Evolutionary conservation across 164 flowering plant species (phyloP).

Genomic region (Annona squamosa): DNA sequence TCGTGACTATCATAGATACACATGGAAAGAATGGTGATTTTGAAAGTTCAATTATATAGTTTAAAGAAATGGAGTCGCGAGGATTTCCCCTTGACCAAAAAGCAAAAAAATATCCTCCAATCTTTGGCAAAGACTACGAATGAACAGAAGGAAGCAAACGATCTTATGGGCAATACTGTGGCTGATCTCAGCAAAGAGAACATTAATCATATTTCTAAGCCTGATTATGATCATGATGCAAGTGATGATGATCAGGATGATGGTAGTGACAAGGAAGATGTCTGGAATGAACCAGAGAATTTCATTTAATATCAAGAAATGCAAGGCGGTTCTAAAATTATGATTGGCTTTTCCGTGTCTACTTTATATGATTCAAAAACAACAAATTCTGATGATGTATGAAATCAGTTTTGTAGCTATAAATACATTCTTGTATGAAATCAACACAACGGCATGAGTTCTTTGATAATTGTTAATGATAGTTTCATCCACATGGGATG

Average conservation of each 20-base stretch:
- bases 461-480: no score
- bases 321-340: slow-evolving; percentile 12
- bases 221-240: slow-evolving; percentile 14
- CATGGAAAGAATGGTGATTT: slow-evolving; percentile 75
- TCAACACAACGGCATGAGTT: no score
- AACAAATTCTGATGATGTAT: neutral
- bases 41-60: slow-evolving; percentile 77
- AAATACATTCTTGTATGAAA: neutral
- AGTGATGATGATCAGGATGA: slow-evolving; percentile 18
- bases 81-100: slow-evolving; percentile 78
- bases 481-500: no score
- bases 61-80: slow-evolving; percentile 62
- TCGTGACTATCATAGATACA: slow-evolving; percentile 93
- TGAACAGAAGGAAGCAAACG: slow-evolving; percentile 56
- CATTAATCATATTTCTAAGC: slow-evolving; percentile 10
- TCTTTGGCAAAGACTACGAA: slow-evolving; percentile 67
- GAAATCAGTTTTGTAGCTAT: neutral
- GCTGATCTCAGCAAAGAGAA: slow-evolving; percentile 1
- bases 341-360: slow-evolving; percentile 7
- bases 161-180: slow-evolving; percentile 35
- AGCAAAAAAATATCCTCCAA: slow-evolving; percentile 81
- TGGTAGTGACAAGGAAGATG: no score
- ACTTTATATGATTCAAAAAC: slow-evolving; percentile 8
- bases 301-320: slow-evolving; percentile 4
- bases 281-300: neutral